These are phyloP conservation scores for Dorcoceras hygrometricum DNA, from an alignment of 257 asterid species.

Conservation along the genomic window DNA sequence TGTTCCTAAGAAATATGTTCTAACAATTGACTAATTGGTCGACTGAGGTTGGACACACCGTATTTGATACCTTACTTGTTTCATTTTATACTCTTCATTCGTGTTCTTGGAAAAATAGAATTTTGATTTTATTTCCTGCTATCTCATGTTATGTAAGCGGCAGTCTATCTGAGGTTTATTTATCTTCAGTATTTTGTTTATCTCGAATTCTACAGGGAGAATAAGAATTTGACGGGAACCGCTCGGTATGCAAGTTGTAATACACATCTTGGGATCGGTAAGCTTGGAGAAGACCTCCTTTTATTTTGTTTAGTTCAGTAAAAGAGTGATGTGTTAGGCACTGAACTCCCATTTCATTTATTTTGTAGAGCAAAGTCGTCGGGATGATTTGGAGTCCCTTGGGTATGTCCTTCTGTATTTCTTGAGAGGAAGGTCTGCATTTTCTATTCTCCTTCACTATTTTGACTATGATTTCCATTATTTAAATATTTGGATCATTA, in stretches of 20 bases:
- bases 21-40: neutral
- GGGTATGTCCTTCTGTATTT: conserved; percentile 93
- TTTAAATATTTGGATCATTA: neutral
- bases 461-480: conserved; percentile 3
- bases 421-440: conserved; percentile 84
- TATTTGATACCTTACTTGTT: conserved; percentile 16
- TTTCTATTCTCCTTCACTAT: conserved; percentile 14
- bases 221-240: conserved; percentile 90
- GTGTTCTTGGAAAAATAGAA: conserved; percentile 9
- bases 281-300: conserved; percentile 22
- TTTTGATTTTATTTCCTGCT: neutral
- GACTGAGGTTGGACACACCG: neutral
- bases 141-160: neutral
- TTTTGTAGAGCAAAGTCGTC: conserved; percentile 85
- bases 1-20: neutral
- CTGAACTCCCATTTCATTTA: conserved; percentile 19
- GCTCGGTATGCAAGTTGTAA: conserved; percentile 99
- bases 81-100: neutral
- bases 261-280: conserved; percentile 97
- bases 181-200: conserved; percentile 18
- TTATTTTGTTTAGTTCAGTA: conserved; percentile 6
- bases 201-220: conserved; percentile 59
- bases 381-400: conserved; percentile 94
- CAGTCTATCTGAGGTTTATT: conserved; percentile 14
- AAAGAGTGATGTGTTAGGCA: conserved; percentile 21